Evolutionary conservation across 352 stramenopile species (phyloP).

Genomic region (Pythium folliculosum): DNA sequence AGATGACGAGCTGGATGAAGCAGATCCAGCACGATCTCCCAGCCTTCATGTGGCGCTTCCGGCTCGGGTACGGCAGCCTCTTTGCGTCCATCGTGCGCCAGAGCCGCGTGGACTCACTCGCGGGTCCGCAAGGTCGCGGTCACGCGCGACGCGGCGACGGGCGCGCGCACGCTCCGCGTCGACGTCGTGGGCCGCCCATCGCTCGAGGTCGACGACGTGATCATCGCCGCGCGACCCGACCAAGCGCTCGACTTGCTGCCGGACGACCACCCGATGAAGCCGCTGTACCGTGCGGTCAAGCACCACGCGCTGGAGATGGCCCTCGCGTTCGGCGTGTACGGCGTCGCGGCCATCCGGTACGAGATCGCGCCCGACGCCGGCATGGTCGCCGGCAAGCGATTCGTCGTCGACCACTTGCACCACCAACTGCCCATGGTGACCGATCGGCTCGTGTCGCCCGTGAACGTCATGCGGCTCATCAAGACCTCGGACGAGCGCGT

Average conservation of each 20-base stretch:
- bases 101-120: conserved; percentile 14
- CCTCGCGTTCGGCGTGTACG: conserved; percentile 5
- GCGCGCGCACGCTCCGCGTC: neutral
- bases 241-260: conserved; percentile 8
- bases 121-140: neutral
- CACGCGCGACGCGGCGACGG: neutral
- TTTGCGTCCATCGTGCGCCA: conserved; percentile 1
- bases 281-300: conserved; percentile 1
- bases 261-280: conserved; percentile 10
- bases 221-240: conserved; percentile 11
- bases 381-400: conserved; percentile 5
- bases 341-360: conserved; percentile 1
- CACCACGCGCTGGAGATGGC: neutral
- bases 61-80: conserved; percentile 9
- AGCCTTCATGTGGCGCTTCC: conserved; percentile 10
- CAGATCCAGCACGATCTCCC: conserved; percentile 8
- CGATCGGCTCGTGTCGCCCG: neutral
- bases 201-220: neutral
- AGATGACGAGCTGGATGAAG: neutral
- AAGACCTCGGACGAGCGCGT: conserved; percentile 6
- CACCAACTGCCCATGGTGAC: neutral
- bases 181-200: neutral
- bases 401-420: conserved; percentile 20
- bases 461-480: conserved; percentile 18
- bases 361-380: neutral